A percentile compares a stretch with the other conserved stretches of the same genome.
Evolutionary conservation across 495 filamentous ascomycete genomes (phyloP).

Genomic region (Xylaria curta): DNA sequence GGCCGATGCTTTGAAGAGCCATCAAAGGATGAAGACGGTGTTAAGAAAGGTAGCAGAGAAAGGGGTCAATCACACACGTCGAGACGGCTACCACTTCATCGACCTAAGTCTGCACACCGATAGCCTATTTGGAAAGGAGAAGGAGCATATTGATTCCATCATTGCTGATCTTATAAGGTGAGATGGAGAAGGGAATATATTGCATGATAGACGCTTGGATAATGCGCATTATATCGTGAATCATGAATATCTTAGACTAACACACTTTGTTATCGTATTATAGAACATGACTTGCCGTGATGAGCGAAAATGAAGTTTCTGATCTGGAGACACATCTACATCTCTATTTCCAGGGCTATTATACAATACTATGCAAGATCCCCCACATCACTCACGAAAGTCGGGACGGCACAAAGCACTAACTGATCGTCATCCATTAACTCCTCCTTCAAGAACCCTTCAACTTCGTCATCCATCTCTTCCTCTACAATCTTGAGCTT

Average conservation of each 20-base stretch:
- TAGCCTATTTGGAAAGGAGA: constrained; percentile 14
- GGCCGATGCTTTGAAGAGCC: constrained; percentile 4
- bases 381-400: neutral
- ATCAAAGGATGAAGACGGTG: constrained; percentile 18
- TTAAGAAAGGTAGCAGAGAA: constrained; percentile 18
- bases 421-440: neutral
- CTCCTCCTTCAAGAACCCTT: neutral
- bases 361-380: neutral
- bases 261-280: too few species aligned
- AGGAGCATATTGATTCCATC: neutral
- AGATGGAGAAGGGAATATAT: neutral
- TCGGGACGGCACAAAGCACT: neutral
- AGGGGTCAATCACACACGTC: neutral
- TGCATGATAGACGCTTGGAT: neutral
- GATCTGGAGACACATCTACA: too few species aligned
- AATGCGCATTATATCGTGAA: neutral
- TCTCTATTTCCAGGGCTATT: too few species aligned
- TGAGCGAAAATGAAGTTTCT: too few species aligned
- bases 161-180: neutral
- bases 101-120: constrained; percentile 12
- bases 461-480: constrained; percentile 2
- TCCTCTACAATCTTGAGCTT: neutral
- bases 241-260: neutral
- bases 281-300: too few species aligned
- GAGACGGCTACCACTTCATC: constrained; percentile 22